Percentiles rank a stretch among this genome's conserved stretches.
These are phyloP conservation scores for Colletotrichum lupini DNA, from an alignment of 2,329 filamentous ascomycete genomes.

Conservation along the genomic window DNA sequence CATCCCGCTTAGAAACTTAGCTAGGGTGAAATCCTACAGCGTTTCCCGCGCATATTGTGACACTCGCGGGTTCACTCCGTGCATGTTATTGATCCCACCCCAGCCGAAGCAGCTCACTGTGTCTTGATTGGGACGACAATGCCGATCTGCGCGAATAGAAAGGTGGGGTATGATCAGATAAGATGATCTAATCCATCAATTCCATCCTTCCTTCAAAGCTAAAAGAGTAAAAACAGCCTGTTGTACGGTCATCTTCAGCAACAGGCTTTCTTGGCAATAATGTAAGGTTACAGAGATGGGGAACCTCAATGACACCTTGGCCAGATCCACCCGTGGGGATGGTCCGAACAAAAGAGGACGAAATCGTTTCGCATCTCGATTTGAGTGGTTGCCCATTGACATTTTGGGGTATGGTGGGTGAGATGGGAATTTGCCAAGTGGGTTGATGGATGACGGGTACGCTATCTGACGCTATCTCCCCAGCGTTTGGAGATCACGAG, in stretches of 20 bases:
- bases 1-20: neutral
- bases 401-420: too few relatives aligned
- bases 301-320: neutral
- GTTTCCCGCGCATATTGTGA: neutral
- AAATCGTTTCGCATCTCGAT: too few relatives aligned
- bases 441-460: neutral
- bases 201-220: neutral
- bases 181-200: slow-evolving; percentile 21
- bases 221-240: neutral
- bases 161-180: neutral
- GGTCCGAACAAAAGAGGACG: neutral
- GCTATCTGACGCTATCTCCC: slow-evolving; percentile 21
- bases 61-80: neutral
- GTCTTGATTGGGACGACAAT: neutral
- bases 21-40: neutral
- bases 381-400: neutral
- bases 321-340: neutral
- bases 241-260: neutral
- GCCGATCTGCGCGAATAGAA: neutral
- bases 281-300: neutral
- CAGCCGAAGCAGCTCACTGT: neutral
- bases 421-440: neutral
- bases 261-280: neutral
- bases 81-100: neutral
- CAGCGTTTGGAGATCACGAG: neutral